Evolutionary conservation across 257 asterid species (phyloP), one percentile per base, ranked within the genome.

Genomic region (Solanum bulbocastanum): DNA sequence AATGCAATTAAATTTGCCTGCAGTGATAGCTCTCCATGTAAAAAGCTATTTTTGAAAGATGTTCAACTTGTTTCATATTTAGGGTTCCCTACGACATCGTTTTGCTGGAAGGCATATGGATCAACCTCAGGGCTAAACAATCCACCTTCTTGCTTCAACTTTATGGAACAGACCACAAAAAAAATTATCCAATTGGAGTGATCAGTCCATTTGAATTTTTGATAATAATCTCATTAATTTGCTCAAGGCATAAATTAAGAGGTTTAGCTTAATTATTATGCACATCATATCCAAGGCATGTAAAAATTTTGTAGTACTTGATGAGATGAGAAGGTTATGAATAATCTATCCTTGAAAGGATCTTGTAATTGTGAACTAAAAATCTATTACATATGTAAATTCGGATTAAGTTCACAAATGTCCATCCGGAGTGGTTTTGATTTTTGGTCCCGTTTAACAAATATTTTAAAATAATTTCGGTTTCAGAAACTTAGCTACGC

Each of bases 71-170:
- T 78, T 12, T 82, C 96, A 1, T 10, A 74, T 27, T 35, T 88
- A 8, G 96, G 90, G 2, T 88, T 93, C 9, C 86, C 71, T 25
- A 91, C 91, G 15, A 92, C 74, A 18, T 94, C 98, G 0, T 90
- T 88, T 88, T 96, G 99, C 85, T 96, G 99, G 99, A 89, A 95
- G 86, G 98, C 98, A 10, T 89, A 93, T 27, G 99, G 99, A 18
- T 90, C 91, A 15, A 94, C 89, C 89, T 78, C 89, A 3, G 95
- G 96, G 18, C 8, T 46, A n/a, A 87, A 94, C 5, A 89, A 90
- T 44, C 98, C 99, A 2, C 66, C 90, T 1, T 88, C 96, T 75
- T 96, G 99, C 88, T 85, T 96, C 58, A 81, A 69, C 69, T 73
- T 91, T 40, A 90, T 92, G 42, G 90, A 87, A 76, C 88, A 87